Evolutionary conservation across 169 alveolate genomes (phyloP), one percentile per base, ranked within the genome.

Genomic region (Cystoisospora suis): DNA sequence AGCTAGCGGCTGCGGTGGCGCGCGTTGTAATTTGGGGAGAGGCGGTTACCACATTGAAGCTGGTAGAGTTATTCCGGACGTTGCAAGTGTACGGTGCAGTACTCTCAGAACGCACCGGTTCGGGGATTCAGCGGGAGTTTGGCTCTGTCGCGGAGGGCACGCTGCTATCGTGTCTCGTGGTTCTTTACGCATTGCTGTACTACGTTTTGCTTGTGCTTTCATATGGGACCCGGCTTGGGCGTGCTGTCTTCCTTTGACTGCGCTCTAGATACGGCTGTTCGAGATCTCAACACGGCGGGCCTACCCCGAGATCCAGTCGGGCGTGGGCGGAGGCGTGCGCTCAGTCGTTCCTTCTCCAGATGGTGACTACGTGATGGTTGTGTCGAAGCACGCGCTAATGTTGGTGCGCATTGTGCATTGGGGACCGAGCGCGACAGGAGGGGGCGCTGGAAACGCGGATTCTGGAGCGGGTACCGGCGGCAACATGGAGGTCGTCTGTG

Each of bases 331-430:
- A 29, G 59, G 86, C 65, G 85, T 89, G 40, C 69, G 95, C 61
- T 81, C 93, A 40, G 96, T 94, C 47, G 85, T 88, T n/a, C 94
- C 95, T 95, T 91, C 95, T 4, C 93, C 88, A 32, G 91, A 87
- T 29, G 85, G 81, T 53, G 93, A 87, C 29, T 90, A 88, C 47
- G 81, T 90, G 70, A 95, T 96, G 46, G 72, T 95, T 47, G 61
- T 94, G 40, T 92, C 95, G 69, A 94, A 92, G 88, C 95, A 93
- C 85, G 34, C 92, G 80, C 89, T 70, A 49, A 79, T 38, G 72
- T 89, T 59, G 27, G 75, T 65, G 91, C 92, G 81, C 85, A 90
- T 49, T 75, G 88, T 53, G 58, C n/a, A n/a, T n/a, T 1, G n/a
- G 45, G 42, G 4, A 1, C 77, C 1, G 45, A n/a, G n/a, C n/a